Conservation (phyloP, 2,329 filamentous ascomycete species). For the Fusarium sulawesiense region DNA sequence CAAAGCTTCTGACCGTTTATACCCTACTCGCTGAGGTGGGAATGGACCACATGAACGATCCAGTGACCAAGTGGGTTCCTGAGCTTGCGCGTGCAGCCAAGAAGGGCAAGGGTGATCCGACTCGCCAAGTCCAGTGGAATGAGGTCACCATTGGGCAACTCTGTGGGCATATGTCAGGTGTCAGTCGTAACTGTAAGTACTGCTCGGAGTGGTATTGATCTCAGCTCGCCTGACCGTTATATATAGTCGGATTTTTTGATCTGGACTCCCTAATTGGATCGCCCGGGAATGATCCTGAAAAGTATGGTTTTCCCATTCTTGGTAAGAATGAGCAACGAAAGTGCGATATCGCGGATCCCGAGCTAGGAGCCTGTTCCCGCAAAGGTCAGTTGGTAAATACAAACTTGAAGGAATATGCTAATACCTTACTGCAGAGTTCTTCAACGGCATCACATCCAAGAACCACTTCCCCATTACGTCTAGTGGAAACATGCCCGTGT, state of each 20-base stretch:
- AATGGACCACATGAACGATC: constrained; percentile 5
- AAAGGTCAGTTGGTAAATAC: not conserved
- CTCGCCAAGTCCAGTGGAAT: not conserved
- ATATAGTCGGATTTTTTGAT: not conserved
- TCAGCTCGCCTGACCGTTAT: not conserved
- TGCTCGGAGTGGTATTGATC: fast-evolving
- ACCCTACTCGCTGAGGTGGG: not conserved
- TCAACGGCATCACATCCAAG: not conserved
- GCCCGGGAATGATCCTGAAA: not conserved
- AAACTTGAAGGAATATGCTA: not conserved
- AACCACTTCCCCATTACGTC: not conserved
- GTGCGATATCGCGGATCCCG: not conserved
- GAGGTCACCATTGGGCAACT: constrained; percentile 10
- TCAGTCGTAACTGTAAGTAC: constrained; percentile 1
- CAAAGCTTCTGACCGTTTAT: constrained; percentile 9
- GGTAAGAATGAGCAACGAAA: not conserved
- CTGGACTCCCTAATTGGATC: not conserved
- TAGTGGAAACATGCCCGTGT: constrained; percentile 6
- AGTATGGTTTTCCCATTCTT: not conserved
- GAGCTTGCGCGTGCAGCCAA: not conserved
- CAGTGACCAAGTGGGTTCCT: constrained; percentile 17
- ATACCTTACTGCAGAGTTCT: not conserved
- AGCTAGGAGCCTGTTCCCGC: not conserved
- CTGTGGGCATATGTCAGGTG: not conserved
- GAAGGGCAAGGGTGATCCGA: not conserved